Percentiles rank a stretch among this genome's conserved stretches.
Conservation (phyloP, 306 rosid species). For the Sindora glabra region DNA sequence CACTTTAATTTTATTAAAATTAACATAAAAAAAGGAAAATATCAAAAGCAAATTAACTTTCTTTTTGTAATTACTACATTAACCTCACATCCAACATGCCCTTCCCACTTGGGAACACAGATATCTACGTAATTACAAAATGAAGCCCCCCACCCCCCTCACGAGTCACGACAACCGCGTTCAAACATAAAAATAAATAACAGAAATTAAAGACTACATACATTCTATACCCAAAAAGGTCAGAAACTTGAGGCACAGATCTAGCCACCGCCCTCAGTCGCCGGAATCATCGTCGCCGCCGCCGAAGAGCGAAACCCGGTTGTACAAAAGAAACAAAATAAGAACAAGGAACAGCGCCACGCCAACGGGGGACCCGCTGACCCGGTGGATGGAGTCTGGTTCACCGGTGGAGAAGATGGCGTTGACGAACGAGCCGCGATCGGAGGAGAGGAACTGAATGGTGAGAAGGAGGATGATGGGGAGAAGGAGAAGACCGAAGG, state of each 20-base stretch:
- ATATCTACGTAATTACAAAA: background rate
- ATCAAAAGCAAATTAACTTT: no score
- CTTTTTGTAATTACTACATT: background rate
- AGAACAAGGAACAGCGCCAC: constrained; percentile 69
- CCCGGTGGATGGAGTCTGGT: constrained; percentile 74
- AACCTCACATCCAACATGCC: background rate
- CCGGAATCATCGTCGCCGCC: constrained; percentile 58
- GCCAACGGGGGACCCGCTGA: constrained; percentile 79
- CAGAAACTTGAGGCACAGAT: constrained; percentile 9
- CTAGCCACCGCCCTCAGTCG: constrained; percentile 30
- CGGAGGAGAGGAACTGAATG: constrained; percentile 88
- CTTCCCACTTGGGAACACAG: background rate
- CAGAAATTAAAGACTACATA: background rate
- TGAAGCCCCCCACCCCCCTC: no score
- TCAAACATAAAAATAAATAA: no score
- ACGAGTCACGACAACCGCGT: no score
- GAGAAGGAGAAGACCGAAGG: constrained; percentile 73
- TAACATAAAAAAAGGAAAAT: no score
- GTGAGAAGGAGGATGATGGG: constrained; percentile 75
- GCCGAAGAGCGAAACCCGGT: constrained; percentile 72
- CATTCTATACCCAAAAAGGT: background rate
- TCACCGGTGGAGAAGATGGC: constrained; percentile 70
- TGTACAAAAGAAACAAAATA: constrained; percentile 53
- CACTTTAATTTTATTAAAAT: no score
- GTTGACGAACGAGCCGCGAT: constrained; percentile 65